Base-by-base conservation (phyloP, 352 stramenopile genomes). In the Albugo candida region DNA sequence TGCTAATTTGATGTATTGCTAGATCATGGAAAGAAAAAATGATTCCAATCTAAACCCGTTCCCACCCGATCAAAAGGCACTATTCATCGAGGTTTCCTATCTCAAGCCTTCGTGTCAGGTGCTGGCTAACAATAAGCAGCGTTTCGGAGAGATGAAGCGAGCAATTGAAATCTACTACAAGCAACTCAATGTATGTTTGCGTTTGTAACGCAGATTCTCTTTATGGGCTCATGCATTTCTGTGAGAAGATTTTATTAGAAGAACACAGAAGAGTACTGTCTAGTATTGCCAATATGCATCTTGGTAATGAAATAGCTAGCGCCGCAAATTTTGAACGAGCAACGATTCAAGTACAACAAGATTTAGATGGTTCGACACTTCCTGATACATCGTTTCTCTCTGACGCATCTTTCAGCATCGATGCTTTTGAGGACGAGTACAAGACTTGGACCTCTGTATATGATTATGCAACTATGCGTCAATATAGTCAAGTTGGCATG, bases 401-500 rank as follows among this genome's bases (percentile, higher is more conserved):
- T 12, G 36, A 48, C 16, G 49, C 61, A 2, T 56, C 21, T 55
- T 49, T 5, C 59, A 65, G 1, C 24, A 45, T 74, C 11, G 52
- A 61, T 0, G 52, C 52, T 8, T 36, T 73, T 11, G 51, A 60
- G 21, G 43, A 49, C 8, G 60, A 70, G 13, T 63, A 77, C 50
- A 51, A 45, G 13, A 62, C 54, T 0, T 84, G 71, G 71, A 37
- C 36, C 18, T 34, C 46, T 8, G 60, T 80, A 11, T 43, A 64
- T 11, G 21, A 57, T 16, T 77, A 82, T 27, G 55, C 63, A n/a
- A 47, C 17, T 11, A 52, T 59, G 2, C 49, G 54, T 11, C 52
- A 44, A 12, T 44, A 69, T 8, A 44, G 80, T 14, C 67, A 84
- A 39, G 47, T 78, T 19, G 72, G 72, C 0, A 56, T 64, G 11